These are phyloP conservation scores for Mucor indicus DNA, from an alignment of 371 early-diverging fungal species.

Conservation along the genomic window DNA sequence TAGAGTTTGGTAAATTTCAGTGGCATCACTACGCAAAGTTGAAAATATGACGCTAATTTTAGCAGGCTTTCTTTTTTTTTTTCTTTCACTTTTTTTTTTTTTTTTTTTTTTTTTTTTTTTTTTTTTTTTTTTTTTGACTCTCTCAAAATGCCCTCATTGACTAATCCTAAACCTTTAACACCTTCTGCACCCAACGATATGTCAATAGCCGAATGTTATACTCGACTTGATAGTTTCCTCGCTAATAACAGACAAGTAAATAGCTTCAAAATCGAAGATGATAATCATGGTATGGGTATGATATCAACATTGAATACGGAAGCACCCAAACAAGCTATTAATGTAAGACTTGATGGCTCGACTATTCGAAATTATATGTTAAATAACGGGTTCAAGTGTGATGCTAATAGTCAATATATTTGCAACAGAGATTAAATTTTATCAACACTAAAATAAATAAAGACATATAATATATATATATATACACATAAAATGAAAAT, in stretches of 20 bases:
- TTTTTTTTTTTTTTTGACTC: background rate
- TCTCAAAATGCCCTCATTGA: conserved; percentile 13
- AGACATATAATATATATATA: too few relatives aligned
- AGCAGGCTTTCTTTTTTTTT: background rate
- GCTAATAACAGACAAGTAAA: conserved; percentile 2
- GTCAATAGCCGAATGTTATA: conserved; percentile 15
- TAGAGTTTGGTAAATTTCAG: background rate
- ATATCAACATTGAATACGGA: conserved; percentile 7
- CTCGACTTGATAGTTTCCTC: conserved; percentile 15
- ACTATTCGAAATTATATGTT: conserved; percentile 16
- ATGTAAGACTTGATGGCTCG: conserved; percentile 11
- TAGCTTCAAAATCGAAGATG: conserved; percentile 23
- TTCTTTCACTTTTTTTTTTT: background rate
- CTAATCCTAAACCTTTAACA: conserved; percentile 13
- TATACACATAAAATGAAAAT: background rate
- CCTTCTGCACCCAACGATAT: conserved; percentile 21
- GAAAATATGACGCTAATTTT: too few relatives aligned
- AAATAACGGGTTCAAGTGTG: conserved; percentile 13
- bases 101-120: background rate
- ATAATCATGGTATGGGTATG: conserved; percentile 29
- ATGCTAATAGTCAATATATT: background rate
- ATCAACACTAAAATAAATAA: background rate
- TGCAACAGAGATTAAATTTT: background rate
- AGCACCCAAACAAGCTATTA: conserved; percentile 10
- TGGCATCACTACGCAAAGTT: background rate